phyloP scores from a whole-genome alignment of 176 grass and related monocot genomes.

The Musa schizocarpa region DNA sequence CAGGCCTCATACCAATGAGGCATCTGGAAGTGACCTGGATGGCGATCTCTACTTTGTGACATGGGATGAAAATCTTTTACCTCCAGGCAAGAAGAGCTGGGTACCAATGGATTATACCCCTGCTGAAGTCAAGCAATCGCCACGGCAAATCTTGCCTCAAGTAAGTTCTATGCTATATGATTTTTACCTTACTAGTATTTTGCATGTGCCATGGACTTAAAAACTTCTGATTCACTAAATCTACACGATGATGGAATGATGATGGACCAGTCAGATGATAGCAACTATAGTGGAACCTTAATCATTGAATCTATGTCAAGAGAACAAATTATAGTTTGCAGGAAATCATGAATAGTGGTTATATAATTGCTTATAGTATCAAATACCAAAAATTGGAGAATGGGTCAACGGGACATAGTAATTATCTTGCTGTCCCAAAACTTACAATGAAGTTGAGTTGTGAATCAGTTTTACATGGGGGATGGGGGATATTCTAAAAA shows the following conservation, averaged over 20 bases:
- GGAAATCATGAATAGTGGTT: too few species aligned
- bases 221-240: neutral
- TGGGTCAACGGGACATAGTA: neutral
- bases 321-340: too few species aligned
- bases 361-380: too few species aligned
- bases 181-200: neutral
- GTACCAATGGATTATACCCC: constrained; percentile 65
- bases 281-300: too few species aligned
- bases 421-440: neutral
- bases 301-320: too few species aligned
- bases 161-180: constrained; percentile 26
- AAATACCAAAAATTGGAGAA: neutral
- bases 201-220: neutral
- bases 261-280: too few species aligned
- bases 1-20: constrained; percentile 78
- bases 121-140: constrained; percentile 21
- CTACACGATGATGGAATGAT: too few species aligned
- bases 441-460: neutral
- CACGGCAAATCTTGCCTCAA: constrained; percentile 28
- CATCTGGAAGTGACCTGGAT: constrained; percentile 93
- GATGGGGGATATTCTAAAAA: neutral
- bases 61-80: constrained; percentile 80
- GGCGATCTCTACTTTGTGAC: constrained; percentile 89
- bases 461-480: neutral
- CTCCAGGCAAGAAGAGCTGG: constrained; percentile 66